Evolutionary conservation across 805 yeast species (phyloP).

Genomic region (Pichia rugopelliculosa): DNA sequence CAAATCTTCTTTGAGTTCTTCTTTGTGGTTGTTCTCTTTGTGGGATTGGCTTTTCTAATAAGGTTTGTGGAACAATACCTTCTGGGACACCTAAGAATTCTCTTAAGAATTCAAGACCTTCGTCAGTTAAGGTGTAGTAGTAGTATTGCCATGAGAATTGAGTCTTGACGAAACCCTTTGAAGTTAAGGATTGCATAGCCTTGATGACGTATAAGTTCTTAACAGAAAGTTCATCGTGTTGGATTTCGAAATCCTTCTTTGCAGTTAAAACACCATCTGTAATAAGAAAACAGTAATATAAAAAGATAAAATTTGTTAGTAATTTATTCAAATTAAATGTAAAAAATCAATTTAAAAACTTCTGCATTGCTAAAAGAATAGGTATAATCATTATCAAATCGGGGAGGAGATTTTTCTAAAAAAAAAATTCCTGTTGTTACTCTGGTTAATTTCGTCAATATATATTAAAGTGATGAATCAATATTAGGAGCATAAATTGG

Average conservation of each 20-base stretch:
- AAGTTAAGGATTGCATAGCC: slow-evolving; percentile 98
- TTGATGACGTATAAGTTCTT: slow-evolving; percentile 96
- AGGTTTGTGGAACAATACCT: slow-evolving; percentile 97
- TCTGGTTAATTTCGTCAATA: no score
- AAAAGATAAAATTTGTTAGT: slow-evolving; percentile 14
- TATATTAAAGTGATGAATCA: no score
- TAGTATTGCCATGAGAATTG: slow-evolving; percentile 99
- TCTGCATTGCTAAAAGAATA: no score
- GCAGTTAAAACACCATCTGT: slow-evolving; percentile 99
- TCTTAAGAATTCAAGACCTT: slow-evolving; percentile 98
- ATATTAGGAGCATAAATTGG: no score
- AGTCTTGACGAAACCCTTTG: slow-evolving; percentile 98
- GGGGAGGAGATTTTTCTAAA: no score
- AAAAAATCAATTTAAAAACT: no score
- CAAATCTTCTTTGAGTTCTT: slow-evolving; percentile 49
- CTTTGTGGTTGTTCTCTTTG: slow-evolving; percentile 40
- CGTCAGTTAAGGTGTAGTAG: slow-evolving; percentile 99
- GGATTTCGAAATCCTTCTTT: slow-evolving; percentile 96
- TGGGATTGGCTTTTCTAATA: slow-evolving; percentile 91
- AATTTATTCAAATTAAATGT: background rate
- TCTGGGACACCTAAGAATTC: slow-evolving; percentile 98
- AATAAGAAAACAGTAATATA: slow-evolving; percentile 3
- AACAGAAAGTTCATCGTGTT: slow-evolving; percentile 98
- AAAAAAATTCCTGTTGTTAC: no score
- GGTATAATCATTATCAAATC: no score